phyloP scores from a whole-genome alignment of 2,329 filamentous ascomycete species.

The Pseudovirgaria hyperparasitica region DNA sequence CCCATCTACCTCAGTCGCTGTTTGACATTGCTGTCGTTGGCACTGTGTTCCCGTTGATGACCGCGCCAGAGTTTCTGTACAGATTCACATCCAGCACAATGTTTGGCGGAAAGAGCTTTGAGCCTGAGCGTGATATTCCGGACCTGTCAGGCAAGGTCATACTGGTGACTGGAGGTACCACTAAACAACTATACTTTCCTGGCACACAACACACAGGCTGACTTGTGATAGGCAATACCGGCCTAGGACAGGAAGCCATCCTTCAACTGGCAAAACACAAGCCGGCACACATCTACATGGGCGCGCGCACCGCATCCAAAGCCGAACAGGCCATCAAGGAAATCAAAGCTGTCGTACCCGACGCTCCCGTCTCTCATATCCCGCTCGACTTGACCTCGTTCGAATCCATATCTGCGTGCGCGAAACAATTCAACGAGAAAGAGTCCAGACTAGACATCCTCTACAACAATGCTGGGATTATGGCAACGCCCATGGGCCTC shows the following conservation, averaged over 20 bases:
- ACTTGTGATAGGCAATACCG: conserved; percentile 26
- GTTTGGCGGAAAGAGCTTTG: conserved; percentile 12
- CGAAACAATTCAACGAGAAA: conserved; percentile 19
- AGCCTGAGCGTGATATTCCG: conserved; percentile 24
- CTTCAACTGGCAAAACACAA: conserved; percentile 30
- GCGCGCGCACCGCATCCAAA: conserved; percentile 30
- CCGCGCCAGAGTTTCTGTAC: too few species aligned
- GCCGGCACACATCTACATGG: conserved; percentile 34
- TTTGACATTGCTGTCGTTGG: too few species aligned
- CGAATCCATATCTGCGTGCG: conserved; percentile 25
- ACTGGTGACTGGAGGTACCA: conserved; percentile 27
- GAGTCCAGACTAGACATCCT: conserved; percentile 32
- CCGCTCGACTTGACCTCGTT: conserved; percentile 31
- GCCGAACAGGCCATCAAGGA: conserved; percentile 27
- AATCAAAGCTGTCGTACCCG: conserved; percentile 22
- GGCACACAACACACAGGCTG: background rate
- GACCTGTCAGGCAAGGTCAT: conserved; percentile 28
- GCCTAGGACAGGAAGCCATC: conserved; percentile 34
- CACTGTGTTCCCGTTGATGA: too few species aligned
- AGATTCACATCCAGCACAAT: conserved; percentile 4
- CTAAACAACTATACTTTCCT: conserved; percentile 2
- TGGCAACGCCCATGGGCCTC: conserved; percentile 20
- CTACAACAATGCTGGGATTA: conserved; percentile 35
- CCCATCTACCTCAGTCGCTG: too few species aligned
- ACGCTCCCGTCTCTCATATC: conserved; percentile 24